Conservation (phyloP, 345 rosid genomes). For the Eucalyptus tenuipes region DNA sequence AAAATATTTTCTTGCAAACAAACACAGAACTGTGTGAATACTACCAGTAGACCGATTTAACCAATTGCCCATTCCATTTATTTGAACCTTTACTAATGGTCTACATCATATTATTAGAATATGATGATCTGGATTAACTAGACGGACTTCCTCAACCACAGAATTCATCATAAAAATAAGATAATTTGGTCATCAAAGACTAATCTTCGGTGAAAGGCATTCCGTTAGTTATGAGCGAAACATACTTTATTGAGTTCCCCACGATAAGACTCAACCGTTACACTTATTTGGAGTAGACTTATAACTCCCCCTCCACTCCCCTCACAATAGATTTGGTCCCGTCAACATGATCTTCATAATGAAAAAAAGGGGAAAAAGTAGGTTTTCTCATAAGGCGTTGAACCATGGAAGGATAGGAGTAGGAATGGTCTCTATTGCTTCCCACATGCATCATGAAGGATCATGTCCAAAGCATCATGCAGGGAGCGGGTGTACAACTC, state of each 20-base stretch:
- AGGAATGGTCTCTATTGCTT: not conserved
- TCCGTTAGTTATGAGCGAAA: fast-evolving
- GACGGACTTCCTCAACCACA: not conserved
- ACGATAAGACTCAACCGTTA: not conserved
- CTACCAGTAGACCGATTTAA: not conserved
- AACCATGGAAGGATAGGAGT: not conserved
- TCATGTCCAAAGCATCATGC: not conserved
- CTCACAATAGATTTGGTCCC: not conserved
- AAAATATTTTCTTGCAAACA: not conserved
- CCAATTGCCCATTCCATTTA: not conserved
- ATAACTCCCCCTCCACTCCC: no score
- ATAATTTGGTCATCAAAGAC: no score
- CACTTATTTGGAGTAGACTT: not conserved
- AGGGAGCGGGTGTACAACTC: not conserved
- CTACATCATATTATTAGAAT: not conserved
- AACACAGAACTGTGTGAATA: not conserved
- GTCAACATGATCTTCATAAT: not conserved
- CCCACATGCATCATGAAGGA: not conserved
- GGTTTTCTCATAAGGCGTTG: not conserved
- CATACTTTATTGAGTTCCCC: not conserved
- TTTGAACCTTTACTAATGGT: not conserved
- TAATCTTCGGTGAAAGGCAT: not conserved
- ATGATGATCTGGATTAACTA: not conserved
- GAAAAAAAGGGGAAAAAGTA: not conserved
- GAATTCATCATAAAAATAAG: not conserved